Conservation (phyloP, 2,329 filamentous ascomycete species). For the Aaosphaeria arxii region DNA sequence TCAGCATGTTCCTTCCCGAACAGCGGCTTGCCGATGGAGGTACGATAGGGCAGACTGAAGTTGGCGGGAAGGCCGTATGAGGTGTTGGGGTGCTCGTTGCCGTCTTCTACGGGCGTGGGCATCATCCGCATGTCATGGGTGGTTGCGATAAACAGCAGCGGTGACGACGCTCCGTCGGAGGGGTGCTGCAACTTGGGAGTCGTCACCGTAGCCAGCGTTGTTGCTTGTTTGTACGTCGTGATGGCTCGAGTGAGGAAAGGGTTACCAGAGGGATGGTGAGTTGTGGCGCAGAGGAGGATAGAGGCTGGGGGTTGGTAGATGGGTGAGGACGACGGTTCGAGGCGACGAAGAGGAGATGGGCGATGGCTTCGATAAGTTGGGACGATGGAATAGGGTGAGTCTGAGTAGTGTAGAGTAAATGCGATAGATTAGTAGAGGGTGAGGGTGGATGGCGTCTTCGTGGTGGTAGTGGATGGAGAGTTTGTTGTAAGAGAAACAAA, state of each 20-base stretch:
- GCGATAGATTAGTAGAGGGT: neutral
- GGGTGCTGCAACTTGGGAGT: slow-evolving; percentile 19
- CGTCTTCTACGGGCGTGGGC: slow-evolving; percentile 51
- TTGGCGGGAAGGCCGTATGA: slow-evolving; percentile 26
- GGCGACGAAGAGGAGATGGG: no score
- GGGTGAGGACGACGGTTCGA: neutral
- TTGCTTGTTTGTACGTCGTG: neutral
- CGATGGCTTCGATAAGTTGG: neutral
- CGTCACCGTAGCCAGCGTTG: slow-evolving; percentile 20
- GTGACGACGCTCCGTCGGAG: slow-evolving; percentile 21
- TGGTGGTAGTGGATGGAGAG: slow-evolving; percentile 7
- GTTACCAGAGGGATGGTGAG: neutral
- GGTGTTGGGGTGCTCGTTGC: slow-evolving; percentile 34
- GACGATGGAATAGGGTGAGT: neutral
- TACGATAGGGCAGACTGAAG: slow-evolving; percentile 22
- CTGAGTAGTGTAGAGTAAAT: no score
- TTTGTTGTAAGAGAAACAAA: slow-evolving; percentile 12
- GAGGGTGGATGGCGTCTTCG: slow-evolving; percentile 1
- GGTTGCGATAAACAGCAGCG: slow-evolving; percentile 29
- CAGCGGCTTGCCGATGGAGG: slow-evolving; percentile 21
- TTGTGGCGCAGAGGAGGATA: neutral
- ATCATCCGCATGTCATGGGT: slow-evolving; percentile 42
- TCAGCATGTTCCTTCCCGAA: slow-evolving; percentile 18
- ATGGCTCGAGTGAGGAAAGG: neutral
- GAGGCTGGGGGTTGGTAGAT: neutral